These are phyloP conservation scores for Striga asiatica DNA, from an alignment of 257 asterid genomes.

Conservation along the genomic window DNA sequence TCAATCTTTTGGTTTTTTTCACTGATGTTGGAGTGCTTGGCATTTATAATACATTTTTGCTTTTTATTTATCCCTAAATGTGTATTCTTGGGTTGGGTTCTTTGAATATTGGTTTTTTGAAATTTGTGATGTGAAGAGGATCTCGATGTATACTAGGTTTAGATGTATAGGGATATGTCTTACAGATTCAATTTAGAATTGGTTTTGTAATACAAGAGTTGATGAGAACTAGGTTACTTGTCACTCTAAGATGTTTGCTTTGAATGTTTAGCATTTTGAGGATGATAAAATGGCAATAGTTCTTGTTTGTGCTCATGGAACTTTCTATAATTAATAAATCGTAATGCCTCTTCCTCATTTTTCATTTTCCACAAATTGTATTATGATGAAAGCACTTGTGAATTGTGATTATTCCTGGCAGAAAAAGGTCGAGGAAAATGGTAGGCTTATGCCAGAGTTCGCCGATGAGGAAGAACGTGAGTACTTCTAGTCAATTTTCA, in stretches of 20 bases:
- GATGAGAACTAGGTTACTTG: no score
- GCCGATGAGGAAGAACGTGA: constrained; percentile 73
- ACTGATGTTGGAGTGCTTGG: background rate
- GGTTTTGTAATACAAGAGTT: no score
- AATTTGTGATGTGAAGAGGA: no score
- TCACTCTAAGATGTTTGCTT: no score
- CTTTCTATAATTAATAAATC: no score
- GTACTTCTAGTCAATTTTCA: constrained; percentile 9
- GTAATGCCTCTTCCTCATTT: no score
- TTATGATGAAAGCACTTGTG: constrained; percentile 1
- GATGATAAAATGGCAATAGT: background rate
- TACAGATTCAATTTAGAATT: no score
- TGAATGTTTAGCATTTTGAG: no score
- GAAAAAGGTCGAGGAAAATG: constrained; percentile 60
- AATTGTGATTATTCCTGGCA: constrained; percentile 19
- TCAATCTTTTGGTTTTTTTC: background rate
- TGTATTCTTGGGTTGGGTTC: background rate
- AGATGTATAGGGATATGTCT: no score
- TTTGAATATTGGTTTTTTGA: background rate
- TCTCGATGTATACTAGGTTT: no score
- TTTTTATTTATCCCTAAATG: background rate
- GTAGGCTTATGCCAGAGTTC: constrained; percentile 60
- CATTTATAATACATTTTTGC: background rate
- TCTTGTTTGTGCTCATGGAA: background rate
- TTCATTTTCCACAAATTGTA: no score